Evolutionary conservation across 176 grass and related monocot species (phyloP).

Genomic region (Oryza brachyantha): DNA sequence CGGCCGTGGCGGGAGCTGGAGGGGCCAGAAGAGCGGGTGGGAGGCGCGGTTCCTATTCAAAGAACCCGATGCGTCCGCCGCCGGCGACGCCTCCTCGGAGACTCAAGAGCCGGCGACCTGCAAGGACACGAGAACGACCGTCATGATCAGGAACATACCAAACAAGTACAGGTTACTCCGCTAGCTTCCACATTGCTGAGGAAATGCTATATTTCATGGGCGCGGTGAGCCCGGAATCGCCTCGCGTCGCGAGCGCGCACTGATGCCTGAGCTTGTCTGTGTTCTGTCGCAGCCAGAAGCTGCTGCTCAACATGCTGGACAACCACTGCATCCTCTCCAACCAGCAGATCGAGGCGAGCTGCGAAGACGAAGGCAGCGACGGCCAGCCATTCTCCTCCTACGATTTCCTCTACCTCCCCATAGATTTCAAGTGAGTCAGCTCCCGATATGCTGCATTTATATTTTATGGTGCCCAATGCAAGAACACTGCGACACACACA

Average conservation of each 20-base stretch:
- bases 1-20: slow-evolving; percentile 25
- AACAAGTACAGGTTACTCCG: slow-evolving; percentile 91
- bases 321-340: slow-evolving; percentile 94
- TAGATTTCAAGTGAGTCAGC: slow-evolving; percentile 97
- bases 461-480: slow-evolving; percentile 48
- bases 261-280: slow-evolving; percentile 21
- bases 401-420: slow-evolving; percentile 99
- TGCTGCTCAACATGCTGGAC: slow-evolving; percentile 92
- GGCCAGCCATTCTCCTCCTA: slow-evolving; percentile 75
- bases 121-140: slow-evolving; percentile 83
- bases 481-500: background rate
- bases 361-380: background rate
- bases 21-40: slow-evolving; percentile 43
- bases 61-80: slow-evolving; percentile 25
- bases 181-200: slow-evolving; percentile 1
- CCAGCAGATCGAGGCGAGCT: slow-evolving; percentile 51
- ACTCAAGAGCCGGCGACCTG: background rate
- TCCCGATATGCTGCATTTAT: slow-evolving; percentile 28
- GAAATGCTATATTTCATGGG: slow-evolving; percentile 45
- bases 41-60: slow-evolving; percentile 84
- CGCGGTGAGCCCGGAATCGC: slow-evolving; percentile 26
- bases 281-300: slow-evolving; percentile 69
- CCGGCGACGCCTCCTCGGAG: background rate
- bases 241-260: background rate
- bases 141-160: slow-evolving; percentile 99